Conservation (phyloP, 2,329 filamentous ascomycete species). For the Arthroderma uncinatum region DNA sequence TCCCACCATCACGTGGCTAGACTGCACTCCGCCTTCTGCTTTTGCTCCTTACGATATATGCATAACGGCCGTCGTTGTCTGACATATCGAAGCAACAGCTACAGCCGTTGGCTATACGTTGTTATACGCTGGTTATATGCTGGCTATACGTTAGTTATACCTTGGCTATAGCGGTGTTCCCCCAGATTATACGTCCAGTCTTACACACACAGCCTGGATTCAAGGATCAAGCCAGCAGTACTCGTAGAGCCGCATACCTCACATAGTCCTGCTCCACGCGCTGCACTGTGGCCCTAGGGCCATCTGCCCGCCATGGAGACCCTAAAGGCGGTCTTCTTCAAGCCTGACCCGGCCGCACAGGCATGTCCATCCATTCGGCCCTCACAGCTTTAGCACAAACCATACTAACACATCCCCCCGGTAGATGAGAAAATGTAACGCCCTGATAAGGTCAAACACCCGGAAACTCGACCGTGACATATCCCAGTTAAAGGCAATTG, state of each 20-base stretch:
- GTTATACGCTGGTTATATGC: not conserved
- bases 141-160: not conserved
- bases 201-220: too few relatives aligned
- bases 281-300: not conserved
- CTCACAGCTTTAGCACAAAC: too few relatives aligned
- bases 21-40: not conserved
- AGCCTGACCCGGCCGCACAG: conserved; percentile 86
- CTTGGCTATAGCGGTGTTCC: too few relatives aligned
- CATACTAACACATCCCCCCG: not conserved
- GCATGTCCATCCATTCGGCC: conserved; percentile 41
- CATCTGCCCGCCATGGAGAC: conserved; percentile 58
- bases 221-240: not conserved
- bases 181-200: too few relatives aligned
- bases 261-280: not conserved
- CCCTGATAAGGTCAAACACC: conserved; percentile 76
- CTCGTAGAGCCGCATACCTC: conserved; percentile 2
- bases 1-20: not conserved
- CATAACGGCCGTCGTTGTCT: not conserved
- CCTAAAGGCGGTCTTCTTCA: conserved; percentile 74
- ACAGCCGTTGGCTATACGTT: not conserved
- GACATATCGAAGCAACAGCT: not conserved
- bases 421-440: conserved; percentile 91
- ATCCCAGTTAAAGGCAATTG: conserved; percentile 60
- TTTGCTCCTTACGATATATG: not conserved
- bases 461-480: conserved; percentile 95